A percentile compares a stretch with the other conserved stretches of the same genome.
Evolutionary conservation across 495 filamentous ascomycete genomes (phyloP).

Genomic region (Delitschia confertaspora): DNA sequence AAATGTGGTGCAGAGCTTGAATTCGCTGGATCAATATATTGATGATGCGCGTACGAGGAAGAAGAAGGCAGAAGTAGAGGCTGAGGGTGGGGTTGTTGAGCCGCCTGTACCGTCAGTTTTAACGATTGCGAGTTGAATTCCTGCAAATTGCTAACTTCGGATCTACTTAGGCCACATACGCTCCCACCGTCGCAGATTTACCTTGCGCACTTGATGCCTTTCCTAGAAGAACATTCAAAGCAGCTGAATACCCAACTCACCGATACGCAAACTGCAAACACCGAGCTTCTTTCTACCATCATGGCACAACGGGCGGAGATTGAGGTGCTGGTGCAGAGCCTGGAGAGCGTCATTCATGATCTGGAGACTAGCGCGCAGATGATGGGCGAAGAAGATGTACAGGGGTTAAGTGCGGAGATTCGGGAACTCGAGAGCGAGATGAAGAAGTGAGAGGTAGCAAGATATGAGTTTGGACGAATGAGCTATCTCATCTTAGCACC

Average conservation of each 20-base stretch:
- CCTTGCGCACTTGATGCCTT: slow-evolving; percentile 60
- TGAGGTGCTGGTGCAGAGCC: slow-evolving; percentile 50
- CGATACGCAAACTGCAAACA: slow-evolving; percentile 56
- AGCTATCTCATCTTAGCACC: too few relatives aligned
- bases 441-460: slow-evolving; percentile 25
- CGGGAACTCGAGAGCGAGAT: slow-evolving; percentile 42
- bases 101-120: slow-evolving; percentile 42
- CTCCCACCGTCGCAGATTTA: slow-evolving; percentile 60
- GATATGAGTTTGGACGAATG: too few relatives aligned
- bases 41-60: slow-evolving; percentile 57
- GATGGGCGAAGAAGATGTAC: slow-evolving; percentile 33
- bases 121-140: background rate
- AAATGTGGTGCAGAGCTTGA: slow-evolving; percentile 63
- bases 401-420: slow-evolving; percentile 42
- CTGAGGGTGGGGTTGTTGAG: slow-evolving; percentile 27
- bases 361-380: slow-evolving; percentile 46
- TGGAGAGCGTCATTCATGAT: slow-evolving; percentile 62
- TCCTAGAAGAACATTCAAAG: slow-evolving; percentile 51
- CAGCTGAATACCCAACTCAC: slow-evolving; percentile 54
- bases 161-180: slow-evolving; percentile 71
- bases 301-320: slow-evolving; percentile 65
- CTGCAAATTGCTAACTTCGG: slow-evolving; percentile 4
- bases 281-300: slow-evolving; percentile 51
- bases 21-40: slow-evolving; percentile 72
- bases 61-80: slow-evolving; percentile 30